phyloP scores from a whole-genome alignment of 2,329 filamentous ascomycete genomes.

The Fonsecaea erecta region DNA sequence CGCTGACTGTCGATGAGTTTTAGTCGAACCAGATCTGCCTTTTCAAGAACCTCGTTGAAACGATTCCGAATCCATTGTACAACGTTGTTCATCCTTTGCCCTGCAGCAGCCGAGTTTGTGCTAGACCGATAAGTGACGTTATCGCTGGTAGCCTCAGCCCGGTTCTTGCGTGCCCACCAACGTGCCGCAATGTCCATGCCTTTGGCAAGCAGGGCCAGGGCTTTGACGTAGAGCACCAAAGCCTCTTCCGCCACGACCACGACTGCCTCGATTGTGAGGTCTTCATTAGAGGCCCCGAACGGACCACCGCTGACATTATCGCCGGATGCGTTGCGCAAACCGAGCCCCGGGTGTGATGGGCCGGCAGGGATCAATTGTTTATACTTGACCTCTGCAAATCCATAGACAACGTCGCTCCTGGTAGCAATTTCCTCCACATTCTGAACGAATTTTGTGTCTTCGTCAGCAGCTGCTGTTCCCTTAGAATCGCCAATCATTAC shows the following conservation, averaged over 20 bases:
- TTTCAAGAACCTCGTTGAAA: constrained; percentile 97
- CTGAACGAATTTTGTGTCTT: constrained; percentile 78
- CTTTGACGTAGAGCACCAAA: constrained; percentile 93
- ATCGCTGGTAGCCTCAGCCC: constrained; percentile 62
- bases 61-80: constrained; percentile 93
- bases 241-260: constrained; percentile 91
- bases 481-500: constrained; percentile 66
- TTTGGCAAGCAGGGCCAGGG: constrained; percentile 83
- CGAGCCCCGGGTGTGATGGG: constrained; percentile 62
- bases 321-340: constrained; percentile 39
- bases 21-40: constrained; percentile 89
- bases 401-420: constrained; percentile 92
- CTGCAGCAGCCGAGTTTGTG: constrained; percentile 57
- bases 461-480: constrained; percentile 69
- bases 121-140: constrained; percentile 49
- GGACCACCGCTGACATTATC: constrained; percentile 44
- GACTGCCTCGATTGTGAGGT: constrained; percentile 82
- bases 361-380: constrained; percentile 91
- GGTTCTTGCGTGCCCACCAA: constrained; percentile 85
- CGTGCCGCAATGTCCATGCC: constrained; percentile 92
- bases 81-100: constrained; percentile 81
- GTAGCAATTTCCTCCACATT: constrained; percentile 90
- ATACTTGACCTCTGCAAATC: constrained; percentile 98
- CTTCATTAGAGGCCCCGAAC: constrained; percentile 59
- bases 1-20: constrained; percentile 86